Percentiles rank a stretch among this genome's conserved stretches.
phyloP scores from a whole-genome alignment of 75 land plant species.

The Cupressus sempervirens region DNA sequence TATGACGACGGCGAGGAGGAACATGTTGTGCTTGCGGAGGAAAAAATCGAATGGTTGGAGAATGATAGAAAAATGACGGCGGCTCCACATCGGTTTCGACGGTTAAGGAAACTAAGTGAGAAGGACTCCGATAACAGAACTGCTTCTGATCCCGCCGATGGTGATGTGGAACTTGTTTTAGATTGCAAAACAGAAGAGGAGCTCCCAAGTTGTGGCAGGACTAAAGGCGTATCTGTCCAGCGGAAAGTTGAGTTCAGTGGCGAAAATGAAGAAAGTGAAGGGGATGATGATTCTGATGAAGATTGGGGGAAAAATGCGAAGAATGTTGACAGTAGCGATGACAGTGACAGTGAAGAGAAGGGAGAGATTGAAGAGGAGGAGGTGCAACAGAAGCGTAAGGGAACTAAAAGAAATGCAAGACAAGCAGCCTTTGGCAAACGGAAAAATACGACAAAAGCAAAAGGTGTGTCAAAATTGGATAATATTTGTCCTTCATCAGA shows the following conservation, averaged over 20 bases:
- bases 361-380: constrained; percentile 31
- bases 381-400: constrained; percentile 17
- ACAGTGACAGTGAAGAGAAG: constrained; percentile 26
- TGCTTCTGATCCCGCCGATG: background rate
- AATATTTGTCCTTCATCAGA: background rate
- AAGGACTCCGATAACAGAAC: background rate
- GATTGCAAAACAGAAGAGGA: background rate
- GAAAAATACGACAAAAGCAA: background rate
- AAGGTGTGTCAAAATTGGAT: background rate
- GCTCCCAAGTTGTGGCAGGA: background rate
- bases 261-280: constrained; percentile 24
- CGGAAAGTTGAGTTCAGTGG: constrained; percentile 5
- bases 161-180: background rate
- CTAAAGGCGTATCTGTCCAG: background rate
- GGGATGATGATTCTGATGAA: constrained; percentile 38
- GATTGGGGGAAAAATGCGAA: constrained; percentile 55
- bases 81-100: constrained; percentile 15
- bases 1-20: constrained; percentile 90
- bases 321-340: constrained; percentile 16
- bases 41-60: constrained; percentile 66
- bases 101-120: constrained; percentile 25
- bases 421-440: background rate
- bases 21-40: constrained; percentile 41
- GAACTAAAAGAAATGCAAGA: constrained; percentile 11
- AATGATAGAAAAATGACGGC: constrained; percentile 14